Conservation (phyloP, 768 basidiomycete genomes). For the Lentinus tigrinus region DNA sequence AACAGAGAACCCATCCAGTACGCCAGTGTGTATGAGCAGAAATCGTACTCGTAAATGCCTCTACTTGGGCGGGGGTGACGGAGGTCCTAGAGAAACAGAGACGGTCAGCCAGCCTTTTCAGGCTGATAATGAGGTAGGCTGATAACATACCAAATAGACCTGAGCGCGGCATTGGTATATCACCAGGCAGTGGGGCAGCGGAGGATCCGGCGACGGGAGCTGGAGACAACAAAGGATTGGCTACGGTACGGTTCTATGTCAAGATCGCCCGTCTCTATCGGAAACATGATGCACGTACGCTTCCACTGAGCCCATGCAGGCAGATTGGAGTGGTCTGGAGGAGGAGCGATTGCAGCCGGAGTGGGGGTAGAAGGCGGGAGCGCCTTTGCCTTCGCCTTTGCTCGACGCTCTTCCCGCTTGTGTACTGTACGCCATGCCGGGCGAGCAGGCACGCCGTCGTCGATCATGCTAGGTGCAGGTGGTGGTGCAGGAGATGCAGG, state of each 20-base stretch:
- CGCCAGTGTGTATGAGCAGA: no score
- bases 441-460: constrained; percentile 51
- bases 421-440: constrained; percentile 77
- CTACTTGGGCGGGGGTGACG: constrained; percentile 30
- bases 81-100: constrained; percentile 25
- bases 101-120: not conserved
- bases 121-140: not conserved
- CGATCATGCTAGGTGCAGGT: constrained; percentile 41
- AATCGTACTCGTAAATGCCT: not conserved
- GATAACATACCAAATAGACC: constrained; percentile 63
- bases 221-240: constrained; percentile 64
- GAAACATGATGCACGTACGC: constrained; percentile 46
- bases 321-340: constrained; percentile 46
- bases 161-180: constrained; percentile 48
- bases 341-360: constrained; percentile 35
- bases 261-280: not conserved
- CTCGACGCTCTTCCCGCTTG: constrained; percentile 58
- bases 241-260: constrained; percentile 31
- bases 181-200: constrained; percentile 31
- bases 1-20: not conserved
- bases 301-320: constrained; percentile 89
- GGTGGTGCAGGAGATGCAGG: constrained; percentile 34
- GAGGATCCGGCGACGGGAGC: constrained; percentile 37
- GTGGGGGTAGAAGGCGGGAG: constrained; percentile 33
- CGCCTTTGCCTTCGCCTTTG: constrained; percentile 37